Percentiles rank a stretch among this genome's conserved stretches.
phyloP scores from a whole-genome alignment of 1,284 basidiomycete species.

The Melanopsichium pennsylvanicum region DNA sequence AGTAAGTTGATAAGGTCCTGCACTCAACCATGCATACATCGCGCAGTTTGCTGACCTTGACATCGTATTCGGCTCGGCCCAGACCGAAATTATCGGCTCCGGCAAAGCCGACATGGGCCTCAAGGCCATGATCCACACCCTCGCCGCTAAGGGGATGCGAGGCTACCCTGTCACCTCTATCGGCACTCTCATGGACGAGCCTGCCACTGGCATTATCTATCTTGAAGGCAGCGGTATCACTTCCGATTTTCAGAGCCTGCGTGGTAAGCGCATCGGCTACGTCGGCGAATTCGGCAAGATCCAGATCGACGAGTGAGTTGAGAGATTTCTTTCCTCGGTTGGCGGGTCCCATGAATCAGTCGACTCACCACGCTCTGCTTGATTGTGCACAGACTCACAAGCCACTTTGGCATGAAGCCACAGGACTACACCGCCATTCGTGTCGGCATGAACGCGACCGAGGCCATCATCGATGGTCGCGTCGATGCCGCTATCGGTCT shows the following conservation, averaged over 20 bases:
- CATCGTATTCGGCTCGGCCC: background rate
- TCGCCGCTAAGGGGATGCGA: slow-evolving; percentile 65
- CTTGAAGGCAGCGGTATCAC: slow-evolving; percentile 66
- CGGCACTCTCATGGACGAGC: slow-evolving; percentile 66
- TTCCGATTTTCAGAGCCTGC: slow-evolving; percentile 65
- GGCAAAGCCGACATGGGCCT: slow-evolving; percentile 66
- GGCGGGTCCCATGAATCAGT: no score
- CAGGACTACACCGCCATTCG: slow-evolving; percentile 67
- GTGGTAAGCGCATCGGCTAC: slow-evolving; percentile 68
- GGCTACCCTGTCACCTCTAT: slow-evolving; percentile 66
- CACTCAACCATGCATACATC: background rate
- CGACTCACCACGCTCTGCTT: no score
- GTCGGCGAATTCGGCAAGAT: slow-evolving; percentile 68
- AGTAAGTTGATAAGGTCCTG: slow-evolving; percentile 3
- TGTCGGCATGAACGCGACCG: slow-evolving; percentile 67
- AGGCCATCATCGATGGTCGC: slow-evolving; percentile 66
- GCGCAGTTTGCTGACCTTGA: background rate
- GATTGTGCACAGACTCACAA: slow-evolving; percentile 33
- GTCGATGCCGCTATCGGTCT: slow-evolving; percentile 67
- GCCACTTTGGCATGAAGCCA: slow-evolving; percentile 58
- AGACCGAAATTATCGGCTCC: slow-evolving; percentile 64
- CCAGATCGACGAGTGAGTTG: slow-evolving; percentile 62
- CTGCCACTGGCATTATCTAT: slow-evolving; percentile 67
- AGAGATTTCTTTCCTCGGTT: no score
- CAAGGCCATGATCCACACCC: slow-evolving; percentile 67